These are phyloP conservation scores for Citrus maxima DNA, from an alignment of 345 rosid genomes.

Conservation along the genomic window DNA sequence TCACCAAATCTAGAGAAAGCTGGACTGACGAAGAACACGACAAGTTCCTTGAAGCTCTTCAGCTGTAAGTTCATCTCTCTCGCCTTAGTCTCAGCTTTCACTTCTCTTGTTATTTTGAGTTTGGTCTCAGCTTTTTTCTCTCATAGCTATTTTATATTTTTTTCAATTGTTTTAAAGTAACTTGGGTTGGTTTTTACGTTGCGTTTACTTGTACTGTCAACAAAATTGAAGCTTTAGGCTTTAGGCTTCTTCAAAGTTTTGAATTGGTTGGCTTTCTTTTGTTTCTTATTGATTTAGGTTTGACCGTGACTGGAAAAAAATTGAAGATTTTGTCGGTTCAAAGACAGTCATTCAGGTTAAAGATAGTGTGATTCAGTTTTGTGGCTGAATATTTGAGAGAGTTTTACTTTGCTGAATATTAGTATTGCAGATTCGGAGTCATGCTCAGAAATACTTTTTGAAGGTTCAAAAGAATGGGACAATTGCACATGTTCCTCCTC, in stretches of 20 bases:
- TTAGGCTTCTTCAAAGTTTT: not conserved
- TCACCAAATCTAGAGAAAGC: constrained; percentile 97
- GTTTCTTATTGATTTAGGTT: constrained; percentile 53
- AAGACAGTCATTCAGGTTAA: constrained; percentile 97
- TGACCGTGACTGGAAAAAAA: constrained; percentile 99
- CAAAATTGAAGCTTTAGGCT: not conserved
- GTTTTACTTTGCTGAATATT: constrained; percentile 11
- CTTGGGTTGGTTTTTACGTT: not conserved
- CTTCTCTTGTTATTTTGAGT: not conserved
- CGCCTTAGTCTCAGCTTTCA: too few relatives aligned
- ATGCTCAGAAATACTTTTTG: constrained; percentile 95
- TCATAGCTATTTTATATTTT: not conserved
- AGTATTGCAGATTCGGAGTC: constrained; percentile 77
- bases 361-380: constrained; percentile 3
- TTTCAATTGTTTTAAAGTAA: not conserved
- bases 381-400: not conserved
- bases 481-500: constrained; percentile 90
- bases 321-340: constrained; percentile 96
- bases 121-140: not conserved
- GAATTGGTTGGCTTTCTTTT: not conserved
- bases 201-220: not conserved
- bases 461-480: constrained; percentile 97
- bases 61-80: constrained; percentile 41
- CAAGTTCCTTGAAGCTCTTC: constrained; percentile 98
- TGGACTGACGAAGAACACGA: constrained; percentile 99